Base-by-base conservation (phyloP, 2,329 filamentous ascomycete species). In the Ceratocystis lukuohia region DNA sequence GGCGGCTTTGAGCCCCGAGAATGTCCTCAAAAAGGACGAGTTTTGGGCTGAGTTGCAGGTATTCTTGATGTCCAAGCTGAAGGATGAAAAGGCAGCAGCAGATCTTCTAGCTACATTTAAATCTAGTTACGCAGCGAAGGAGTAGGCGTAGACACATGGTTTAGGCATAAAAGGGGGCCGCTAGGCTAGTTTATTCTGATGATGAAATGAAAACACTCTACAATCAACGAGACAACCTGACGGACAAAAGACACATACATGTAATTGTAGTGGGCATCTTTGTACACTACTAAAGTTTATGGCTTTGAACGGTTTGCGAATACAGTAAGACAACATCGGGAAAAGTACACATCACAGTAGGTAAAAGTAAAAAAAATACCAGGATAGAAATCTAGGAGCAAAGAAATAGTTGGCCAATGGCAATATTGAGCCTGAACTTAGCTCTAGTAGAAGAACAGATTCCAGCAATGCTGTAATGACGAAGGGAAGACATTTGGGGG, bases 1-100 rank as follows among this genome's bases (percentile, higher is more conserved):
- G 15, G 67, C 66, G 2, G 65, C 6, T 70, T 50, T 33, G 53
- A 69, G 76, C 59, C 78, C 77, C 53, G 81, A 81, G 70, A 82
- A 82, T 44, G 59, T 88, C 22, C 73, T 96, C 69, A 77, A 83
- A 72, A 87, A 84, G 12, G 83, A 87, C 5, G 85, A 82, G 66
- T 99, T 99, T 73, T 99, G 94, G 94, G 77, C 77, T 7, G 94
- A 97, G 77, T 75, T 99, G 69, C 85, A 85, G 73, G 88, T 83
- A 0, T 97, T 93, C 75, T 74, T 99, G 74, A 77, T 85, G 72
- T 88, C 92, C 78, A 83, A 90, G 74, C 76, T 96, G 71, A 85
- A 88, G 75, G 88, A 95, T 73, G 85, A 84, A 72, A 76, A 76
- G 66, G 75, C 80, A 72, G 89, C 88, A 0, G 83, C 83, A 70